Base-by-base conservation (phyloP, 2,329 filamentous ascomycete species). In the Seiridium cupressi region DNA sequence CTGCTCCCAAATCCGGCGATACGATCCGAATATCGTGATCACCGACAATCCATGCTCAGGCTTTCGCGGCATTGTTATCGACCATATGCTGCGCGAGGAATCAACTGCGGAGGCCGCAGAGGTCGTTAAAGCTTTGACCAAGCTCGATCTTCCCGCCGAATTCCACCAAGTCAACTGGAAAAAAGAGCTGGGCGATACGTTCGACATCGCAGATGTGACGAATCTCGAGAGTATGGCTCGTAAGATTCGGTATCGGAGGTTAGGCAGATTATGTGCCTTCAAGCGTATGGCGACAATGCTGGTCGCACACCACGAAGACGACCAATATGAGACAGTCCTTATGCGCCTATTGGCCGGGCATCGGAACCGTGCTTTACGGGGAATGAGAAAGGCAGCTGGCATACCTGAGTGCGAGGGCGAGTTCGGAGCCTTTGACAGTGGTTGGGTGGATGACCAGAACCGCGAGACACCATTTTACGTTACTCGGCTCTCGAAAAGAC, bases 261-360 rank as follows among this genome's bases (percentile, higher is more conserved):
- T 98, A 1, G 93, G 90, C 1, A 70, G 67, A 11, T 80, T 82
- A 6, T 93, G 90, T 70, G 73, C 74, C 13, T 71, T 76, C 1
- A 66, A 77, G 5, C 71, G 76, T 0, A 84, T 90, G 3, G 75
- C 74, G 4, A 84, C 85, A 26, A 72, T 98, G 1, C 82, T 97
- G 44, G 78, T 96, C 35, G 95, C 89, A 3, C 95, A 99, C 71
- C 95, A 99, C 72, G 80, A 84, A 63, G 93, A 97, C 69, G 95
- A 99, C 69, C 92, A 95, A 70, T 90, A 93, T 59, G 95, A 99
- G 76, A 97, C 93, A 0, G 82, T 96, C 3, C 76, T 98, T 54
- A 90, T 93, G 87, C 85, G 95, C 47, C 74, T 98, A 42, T 74
- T 89, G 7, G 79, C 80, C 3, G 87, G 89, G 0, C 89, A 92